Evolutionary conservation across 257 asterid species (phyloP), one percentile per base, ranked within the genome.

Genomic region (Ligustrum vulgare): DNA sequence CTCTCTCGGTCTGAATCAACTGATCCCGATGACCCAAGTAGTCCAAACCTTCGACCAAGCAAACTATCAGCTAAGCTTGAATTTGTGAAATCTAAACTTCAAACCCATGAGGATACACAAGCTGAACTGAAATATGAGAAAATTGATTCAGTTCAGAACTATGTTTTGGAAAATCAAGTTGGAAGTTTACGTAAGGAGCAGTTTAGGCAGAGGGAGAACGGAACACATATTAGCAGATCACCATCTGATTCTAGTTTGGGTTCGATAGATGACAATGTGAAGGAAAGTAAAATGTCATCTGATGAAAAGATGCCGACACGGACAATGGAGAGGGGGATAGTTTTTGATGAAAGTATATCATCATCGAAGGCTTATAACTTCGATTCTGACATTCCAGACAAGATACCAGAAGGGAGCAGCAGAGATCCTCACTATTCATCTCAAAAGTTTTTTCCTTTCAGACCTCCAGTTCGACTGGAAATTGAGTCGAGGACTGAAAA

Each of bases 1-100:
- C 86, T 93, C 43, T 90, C 97, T 28, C 94, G 91, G 20, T 67
- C 87, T 18, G 93, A 84, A 41, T 82, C 93, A 1, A 74, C 74
- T 3, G 93, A 82, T 67, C 83, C 87, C 0, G 81, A 80, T 71
- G 87, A 82, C 60, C 86, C 86, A 7, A 58, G 5, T 3, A 75
- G 74, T 18, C 86, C 90, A 47, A 81, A 68, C 67, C 58, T 20
- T 72, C 83, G 49, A 10, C 85, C 80, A n/a, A 72, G 65, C 64
- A 76, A 62, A 54, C 47, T 69, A 12, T 45, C 81, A 0, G 72
- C 58, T 16, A 23, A 64, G 23, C 37, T 13, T 22, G 39, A 76
- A 65, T 34, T 76, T 34, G 56, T 13, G 35, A 58, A 72, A 60
- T 54, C 75, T 13, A 22, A 63, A 63, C 39, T 70, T 62, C 78